phyloP scores from a whole-genome alignment of 169 alveolate genomes.

The Plasmodium billcollinsi region DNA sequence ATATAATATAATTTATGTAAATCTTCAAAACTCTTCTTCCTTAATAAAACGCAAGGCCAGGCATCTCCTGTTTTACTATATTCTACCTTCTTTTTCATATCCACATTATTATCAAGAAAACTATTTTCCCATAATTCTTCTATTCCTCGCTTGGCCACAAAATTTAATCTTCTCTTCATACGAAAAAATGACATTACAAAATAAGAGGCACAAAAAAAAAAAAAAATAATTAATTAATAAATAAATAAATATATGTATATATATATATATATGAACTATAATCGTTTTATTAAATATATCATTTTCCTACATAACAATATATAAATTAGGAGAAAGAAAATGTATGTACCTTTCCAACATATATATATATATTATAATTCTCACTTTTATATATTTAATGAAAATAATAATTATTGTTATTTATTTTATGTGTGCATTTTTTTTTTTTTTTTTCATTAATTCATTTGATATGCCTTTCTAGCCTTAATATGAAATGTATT shows the following conservation, averaged over 20 bases:
- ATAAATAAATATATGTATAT: not conserved
- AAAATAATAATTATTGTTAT: too few species aligned
- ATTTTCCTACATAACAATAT: too few species aligned
- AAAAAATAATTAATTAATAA: not conserved
- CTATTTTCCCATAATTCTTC: conserved; percentile 88
- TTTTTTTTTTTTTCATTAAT: too few species aligned
- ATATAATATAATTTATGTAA: conserved; percentile 88
- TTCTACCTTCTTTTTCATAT: conserved; percentile 77
- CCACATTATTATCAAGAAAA: conserved; percentile 79
- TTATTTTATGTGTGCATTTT: too few species aligned
- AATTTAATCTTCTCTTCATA: conserved; percentile 6
- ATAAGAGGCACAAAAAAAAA: not conserved
- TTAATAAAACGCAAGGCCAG: conserved; percentile 89
- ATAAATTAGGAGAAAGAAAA: too few species aligned
- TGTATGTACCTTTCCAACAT: too few species aligned
- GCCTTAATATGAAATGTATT: too few species aligned
- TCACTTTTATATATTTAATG: too few species aligned
- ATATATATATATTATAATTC: too few species aligned
- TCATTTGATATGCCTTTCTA: too few species aligned
- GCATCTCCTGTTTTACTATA: conserved; percentile 88
- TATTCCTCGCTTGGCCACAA: conserved; percentile 84
- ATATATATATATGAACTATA: not conserved
- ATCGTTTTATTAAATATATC: too few species aligned
- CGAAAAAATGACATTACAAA: conserved; percentile 8
- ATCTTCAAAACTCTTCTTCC: conserved; percentile 89